phyloP scores from a whole-genome alignment of 192 early-diverging fungal species.

The Chytriomyces confervae region DNA sequence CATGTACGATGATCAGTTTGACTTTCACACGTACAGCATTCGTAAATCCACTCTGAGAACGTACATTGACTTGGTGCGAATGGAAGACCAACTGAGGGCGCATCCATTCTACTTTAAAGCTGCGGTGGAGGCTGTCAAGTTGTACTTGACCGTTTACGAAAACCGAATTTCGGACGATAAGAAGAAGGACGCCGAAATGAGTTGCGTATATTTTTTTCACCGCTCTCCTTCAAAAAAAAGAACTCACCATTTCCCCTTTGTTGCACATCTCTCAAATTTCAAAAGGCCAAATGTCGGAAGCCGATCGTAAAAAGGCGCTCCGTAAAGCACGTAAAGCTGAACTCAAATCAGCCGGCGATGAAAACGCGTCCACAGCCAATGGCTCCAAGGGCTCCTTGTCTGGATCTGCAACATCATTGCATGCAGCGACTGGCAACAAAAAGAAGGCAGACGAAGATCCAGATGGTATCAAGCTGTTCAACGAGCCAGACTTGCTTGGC shows the following conservation, averaged over 20 bases:
- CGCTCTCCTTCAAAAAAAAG: neutral
- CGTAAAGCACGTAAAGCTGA: slow-evolving; percentile 81
- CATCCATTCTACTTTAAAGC: slow-evolving; percentile 77
- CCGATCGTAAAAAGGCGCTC: slow-evolving; percentile 77
- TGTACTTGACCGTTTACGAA: slow-evolving; percentile 61
- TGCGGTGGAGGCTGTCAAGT: slow-evolving; percentile 74
- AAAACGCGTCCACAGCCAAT: slow-evolving; percentile 43
- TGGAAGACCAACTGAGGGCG: slow-evolving; percentile 75
- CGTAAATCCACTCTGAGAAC: slow-evolving; percentile 88
- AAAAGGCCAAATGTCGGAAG: slow-evolving; percentile 67
- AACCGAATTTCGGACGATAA: slow-evolving; percentile 57
- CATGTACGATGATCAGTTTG: slow-evolving; percentile 91
- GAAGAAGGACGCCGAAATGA: slow-evolving; percentile 49
- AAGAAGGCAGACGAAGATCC: slow-evolving; percentile 69
- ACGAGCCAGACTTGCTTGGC: slow-evolving; percentile 70
- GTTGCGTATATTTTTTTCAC: slow-evolving; percentile 16
- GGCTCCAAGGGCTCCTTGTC: neutral
- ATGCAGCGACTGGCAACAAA: slow-evolving; percentile 27
- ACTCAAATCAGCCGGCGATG: slow-evolving; percentile 43
- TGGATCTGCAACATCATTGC: neutral
- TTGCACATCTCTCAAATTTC: slow-evolving; percentile 2
- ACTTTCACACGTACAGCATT: slow-evolving; percentile 93
- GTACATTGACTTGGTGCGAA: slow-evolving; percentile 81
- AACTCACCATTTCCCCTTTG: neutral
- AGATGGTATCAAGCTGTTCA: slow-evolving; percentile 70